Conservation (phyloP, 306 rosid genomes). For the Vigna unguiculata region DNA sequence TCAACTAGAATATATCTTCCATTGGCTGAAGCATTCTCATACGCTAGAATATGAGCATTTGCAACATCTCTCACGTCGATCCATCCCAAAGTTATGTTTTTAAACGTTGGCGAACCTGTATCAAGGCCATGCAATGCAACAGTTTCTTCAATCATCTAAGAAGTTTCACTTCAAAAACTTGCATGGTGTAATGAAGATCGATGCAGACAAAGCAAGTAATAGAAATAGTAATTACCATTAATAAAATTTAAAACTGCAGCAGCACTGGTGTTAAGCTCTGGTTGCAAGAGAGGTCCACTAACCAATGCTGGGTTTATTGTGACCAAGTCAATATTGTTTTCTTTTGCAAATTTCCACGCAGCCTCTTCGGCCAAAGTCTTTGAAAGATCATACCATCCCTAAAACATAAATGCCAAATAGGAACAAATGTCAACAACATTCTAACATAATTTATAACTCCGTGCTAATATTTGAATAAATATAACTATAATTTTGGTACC, state of each 20-base stretch:
- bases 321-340: conserved; percentile 75
- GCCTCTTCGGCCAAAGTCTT: conserved; percentile 79
- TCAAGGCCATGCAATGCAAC: not conserved
- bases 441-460: not conserved
- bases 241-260: conserved; percentile 48
- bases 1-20: conserved; percentile 73
- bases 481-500: too few relatives aligned
- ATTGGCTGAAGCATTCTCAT: conserved; percentile 69
- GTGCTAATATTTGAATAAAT: too few relatives aligned
- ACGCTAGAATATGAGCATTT: conserved; percentile 73
- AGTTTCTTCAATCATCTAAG: conserved; percentile 1
- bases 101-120: conserved; percentile 66
- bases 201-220: not conserved
- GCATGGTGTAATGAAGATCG: not conserved
- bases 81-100: conserved; percentile 62
- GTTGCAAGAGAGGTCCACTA: conserved; percentile 76
- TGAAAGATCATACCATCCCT: conserved; percentile 64
- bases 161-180: not conserved
- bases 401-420: conserved; percentile 24
- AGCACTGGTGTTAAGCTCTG: conserved; percentile 61
- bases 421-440: conserved; percentile 16
- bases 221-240: conserved; percentile 51
- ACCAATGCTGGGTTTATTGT: conserved; percentile 70
- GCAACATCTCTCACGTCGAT: conserved; percentile 77
- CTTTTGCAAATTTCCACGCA: conserved; percentile 75